Evolutionary conservation across 768 basidiomycete species (phyloP).

Genomic region (Fistulinella prunicolor): DNA sequence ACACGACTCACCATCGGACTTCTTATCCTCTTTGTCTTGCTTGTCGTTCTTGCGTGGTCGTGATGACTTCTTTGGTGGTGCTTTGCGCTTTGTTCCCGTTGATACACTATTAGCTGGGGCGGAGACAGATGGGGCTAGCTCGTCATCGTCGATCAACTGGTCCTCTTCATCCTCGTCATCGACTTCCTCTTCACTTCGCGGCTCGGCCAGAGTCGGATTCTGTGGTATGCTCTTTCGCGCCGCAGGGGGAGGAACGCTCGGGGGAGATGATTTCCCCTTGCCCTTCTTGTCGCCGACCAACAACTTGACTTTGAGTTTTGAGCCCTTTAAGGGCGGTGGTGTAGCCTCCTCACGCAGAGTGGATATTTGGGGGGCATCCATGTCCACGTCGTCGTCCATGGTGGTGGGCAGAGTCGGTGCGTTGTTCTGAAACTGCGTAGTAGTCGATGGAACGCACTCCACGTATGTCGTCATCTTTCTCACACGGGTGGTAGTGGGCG

Average conservation of each 20-base stretch:
- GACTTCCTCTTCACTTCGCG: slow-evolving; percentile 45
- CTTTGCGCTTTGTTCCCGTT: slow-evolving; percentile 50
- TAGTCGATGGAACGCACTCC: not conserved
- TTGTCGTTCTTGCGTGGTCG: slow-evolving; percentile 55
- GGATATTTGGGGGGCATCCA: slow-evolving; percentile 84
- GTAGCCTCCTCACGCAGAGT: slow-evolving; percentile 69
- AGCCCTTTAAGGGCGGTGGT: slow-evolving; percentile 52
- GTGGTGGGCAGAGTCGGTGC: no score
- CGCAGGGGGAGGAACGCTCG: slow-evolving; percentile 19
- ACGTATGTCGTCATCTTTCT: slow-evolving; percentile 13
- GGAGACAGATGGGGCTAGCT: slow-evolving; percentile 28
- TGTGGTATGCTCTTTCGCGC: slow-evolving; percentile 23
- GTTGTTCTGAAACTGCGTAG: no score
- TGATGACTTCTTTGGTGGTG: slow-evolving; percentile 44
- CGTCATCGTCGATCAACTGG: slow-evolving; percentile 74
- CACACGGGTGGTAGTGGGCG: slow-evolving; percentile 1
- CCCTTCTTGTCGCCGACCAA: slow-evolving; percentile 45
- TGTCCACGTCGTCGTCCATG: slow-evolving; percentile 48
- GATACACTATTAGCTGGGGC: slow-evolving; percentile 23
- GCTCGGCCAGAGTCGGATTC: slow-evolving; percentile 18
- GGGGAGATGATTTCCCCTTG: slow-evolving; percentile 35
- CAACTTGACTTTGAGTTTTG: slow-evolving; percentile 50
- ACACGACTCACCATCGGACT: slow-evolving; percentile 40
- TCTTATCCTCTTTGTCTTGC: slow-evolving; percentile 44
- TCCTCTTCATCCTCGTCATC: slow-evolving; percentile 73